Base-by-base conservation (phyloP, 2,329 filamentous ascomycete species). In the Aspergillus sergii region DNA sequence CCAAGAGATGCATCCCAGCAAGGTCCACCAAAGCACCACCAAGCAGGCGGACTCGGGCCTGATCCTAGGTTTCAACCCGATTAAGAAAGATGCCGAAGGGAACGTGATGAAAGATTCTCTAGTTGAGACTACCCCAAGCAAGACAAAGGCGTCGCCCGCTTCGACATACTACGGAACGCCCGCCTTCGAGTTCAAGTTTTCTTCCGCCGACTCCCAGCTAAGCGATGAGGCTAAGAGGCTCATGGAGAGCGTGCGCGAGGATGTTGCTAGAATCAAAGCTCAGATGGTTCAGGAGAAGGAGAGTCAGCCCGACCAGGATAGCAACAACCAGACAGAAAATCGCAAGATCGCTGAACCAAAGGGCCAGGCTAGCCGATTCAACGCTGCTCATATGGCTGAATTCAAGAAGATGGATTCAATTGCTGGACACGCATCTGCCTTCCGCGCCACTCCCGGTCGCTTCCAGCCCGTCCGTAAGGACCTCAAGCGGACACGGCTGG, bases 391-490 rank as follows among this genome's bases (percentile, higher is more conserved):
- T 76, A 91, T 92, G 86, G 88, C 89, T 57, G 87, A 94, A 73
- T 97, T 98, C 81, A 92, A 92, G 80, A 98, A 96, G 83, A 97
- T 98, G 94, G 93, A 97, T 75, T 97, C 94, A 2, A 97, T 98
- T 73, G 92, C 88, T 50, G 89, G 89, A 66, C 94, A 97, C 75
- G 85, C 93, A 10, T 96, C 94, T 12, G 87, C 90, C 19, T 95
- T 84, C 80, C 69, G 87, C 81, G 74, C 78, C 78, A 58, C 80
- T 74, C 69, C 81, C 73, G 72, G 83, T 59, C 78, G 76, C 57
- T 76, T 79, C 65, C 75, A 79, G 64, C 73, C 77, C 23, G 76
- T 77, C 19, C 71, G 68, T 23, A 80, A 80, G 63, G 75, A 77
- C 12, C 75, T 86, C 55, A 86, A 86, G 74, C 79, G 84, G 43